Conservation (phyloP, 2,329 filamentous ascomycete genomes). For the Penicillium vulpinum region DNA sequence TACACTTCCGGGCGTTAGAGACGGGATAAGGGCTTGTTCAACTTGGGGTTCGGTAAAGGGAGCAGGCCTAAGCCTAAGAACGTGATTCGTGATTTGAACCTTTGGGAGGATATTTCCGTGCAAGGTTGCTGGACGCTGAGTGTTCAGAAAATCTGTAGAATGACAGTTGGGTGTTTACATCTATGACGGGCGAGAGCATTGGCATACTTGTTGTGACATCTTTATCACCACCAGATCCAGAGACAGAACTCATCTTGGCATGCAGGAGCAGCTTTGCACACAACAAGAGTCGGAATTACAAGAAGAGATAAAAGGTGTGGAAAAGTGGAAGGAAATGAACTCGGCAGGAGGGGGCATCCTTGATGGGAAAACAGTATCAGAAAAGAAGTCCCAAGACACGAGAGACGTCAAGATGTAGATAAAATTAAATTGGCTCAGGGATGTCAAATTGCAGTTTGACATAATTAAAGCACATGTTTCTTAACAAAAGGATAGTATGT, state of each 20-base stretch:
- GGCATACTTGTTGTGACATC: background rate
- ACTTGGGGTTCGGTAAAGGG: background rate
- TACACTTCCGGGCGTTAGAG: background rate
- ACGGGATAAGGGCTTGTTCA: background rate
- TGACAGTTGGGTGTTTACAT: background rate
- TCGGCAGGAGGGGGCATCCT: background rate
- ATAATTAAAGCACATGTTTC: background rate
- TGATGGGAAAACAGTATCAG: background rate
- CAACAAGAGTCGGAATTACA: background rate
- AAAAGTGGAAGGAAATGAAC: background rate
- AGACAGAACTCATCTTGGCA: background rate
- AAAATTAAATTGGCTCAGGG: background rate
- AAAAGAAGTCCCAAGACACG: background rate
- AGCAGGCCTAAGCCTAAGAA: background rate
- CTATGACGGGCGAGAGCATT: background rate
- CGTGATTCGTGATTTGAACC: background rate
- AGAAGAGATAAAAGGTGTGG: background rate
- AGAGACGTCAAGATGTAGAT: background rate
- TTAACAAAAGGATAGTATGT: slow-evolving; percentile 6
- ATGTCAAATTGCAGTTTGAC: background rate
- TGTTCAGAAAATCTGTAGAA: background rate
- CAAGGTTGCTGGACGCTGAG: background rate
- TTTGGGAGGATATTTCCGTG: background rate
- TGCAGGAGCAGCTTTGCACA: background rate
- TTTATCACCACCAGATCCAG: background rate